Conservation (phyloP, 2,329 filamentous ascomycete species). For the Berkeleyomyces rouxiae region DNA sequence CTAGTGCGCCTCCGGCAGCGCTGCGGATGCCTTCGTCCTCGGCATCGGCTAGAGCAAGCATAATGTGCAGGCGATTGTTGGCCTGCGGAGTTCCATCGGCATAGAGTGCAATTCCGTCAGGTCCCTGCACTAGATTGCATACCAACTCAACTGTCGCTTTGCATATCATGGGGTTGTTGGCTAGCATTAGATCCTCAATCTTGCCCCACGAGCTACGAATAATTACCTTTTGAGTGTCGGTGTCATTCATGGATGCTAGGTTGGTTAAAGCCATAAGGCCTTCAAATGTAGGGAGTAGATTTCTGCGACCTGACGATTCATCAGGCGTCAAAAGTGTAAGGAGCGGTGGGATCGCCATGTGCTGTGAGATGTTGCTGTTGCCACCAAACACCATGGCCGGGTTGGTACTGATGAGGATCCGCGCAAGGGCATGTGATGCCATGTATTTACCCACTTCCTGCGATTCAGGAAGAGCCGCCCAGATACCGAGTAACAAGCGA, state of each 20-base stretch:
- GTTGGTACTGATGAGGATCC: slow-evolving; percentile 75
- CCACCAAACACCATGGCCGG: slow-evolving; percentile 70
- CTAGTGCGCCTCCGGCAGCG: slow-evolving; percentile 76
- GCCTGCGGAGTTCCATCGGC: slow-evolving; percentile 51
- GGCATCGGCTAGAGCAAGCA: slow-evolving; percentile 75
- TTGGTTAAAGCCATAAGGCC: slow-evolving; percentile 85
- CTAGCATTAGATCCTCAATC: slow-evolving; percentile 71
- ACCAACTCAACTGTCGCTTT: slow-evolving; percentile 77
- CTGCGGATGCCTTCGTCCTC: slow-evolving; percentile 64
- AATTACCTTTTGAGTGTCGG: slow-evolving; percentile 48
- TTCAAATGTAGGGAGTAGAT: slow-evolving; percentile 82
- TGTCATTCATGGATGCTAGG: slow-evolving; percentile 62
- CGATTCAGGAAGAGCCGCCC: slow-evolving; percentile 41
- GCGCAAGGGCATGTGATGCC: slow-evolving; percentile 65
- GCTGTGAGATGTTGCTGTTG: slow-evolving; percentile 54
- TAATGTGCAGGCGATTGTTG: slow-evolving; percentile 58
- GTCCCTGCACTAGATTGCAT: slow-evolving; percentile 69
- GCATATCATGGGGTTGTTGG: slow-evolving; percentile 56
- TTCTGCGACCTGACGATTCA: slow-evolving; percentile 44
- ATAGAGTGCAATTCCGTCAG: slow-evolving; percentile 51
- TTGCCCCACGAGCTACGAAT: slow-evolving; percentile 57
- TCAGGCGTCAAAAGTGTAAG: slow-evolving; percentile 55
- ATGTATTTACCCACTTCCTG: slow-evolving; percentile 33
- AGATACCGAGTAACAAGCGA: slow-evolving; percentile 60
- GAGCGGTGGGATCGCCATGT: slow-evolving; percentile 69